phyloP scores from a whole-genome alignment of 495 filamentous ascomycete species.

The Penicillium fimorum region DNA sequence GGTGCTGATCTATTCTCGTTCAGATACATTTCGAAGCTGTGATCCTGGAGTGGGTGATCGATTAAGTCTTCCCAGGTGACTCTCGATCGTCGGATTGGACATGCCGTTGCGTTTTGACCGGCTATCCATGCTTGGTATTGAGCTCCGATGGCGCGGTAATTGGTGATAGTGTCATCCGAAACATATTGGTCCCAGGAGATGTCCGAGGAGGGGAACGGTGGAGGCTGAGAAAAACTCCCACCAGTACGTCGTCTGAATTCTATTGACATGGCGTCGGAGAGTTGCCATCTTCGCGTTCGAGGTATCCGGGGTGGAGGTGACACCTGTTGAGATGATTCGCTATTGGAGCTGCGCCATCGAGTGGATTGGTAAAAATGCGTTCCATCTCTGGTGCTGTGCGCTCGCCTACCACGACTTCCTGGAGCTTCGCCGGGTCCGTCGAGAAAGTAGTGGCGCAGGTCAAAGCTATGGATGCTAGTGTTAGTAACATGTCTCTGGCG shows the following conservation, averaged over 20 bases:
- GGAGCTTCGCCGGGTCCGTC: background rate
- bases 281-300: background rate
- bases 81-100: background rate
- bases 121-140: conserved; percentile 3
- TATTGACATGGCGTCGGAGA: background rate
- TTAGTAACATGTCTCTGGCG: too few relatives aligned
- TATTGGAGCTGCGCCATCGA: too few relatives aligned
- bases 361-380: background rate
- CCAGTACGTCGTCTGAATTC: background rate
- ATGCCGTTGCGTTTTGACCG: background rate
- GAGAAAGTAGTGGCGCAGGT: background rate
- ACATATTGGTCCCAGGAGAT: background rate
- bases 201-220: background rate
- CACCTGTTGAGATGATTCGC: background rate
- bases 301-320: background rate
- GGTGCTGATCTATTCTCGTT: background rate
- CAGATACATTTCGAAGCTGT: background rate
- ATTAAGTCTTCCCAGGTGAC: background rate
- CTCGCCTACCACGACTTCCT: background rate
- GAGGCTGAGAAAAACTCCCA: background rate
- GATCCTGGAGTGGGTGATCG: background rate
- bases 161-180: background rate
- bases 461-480: background rate
- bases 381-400: background rate
- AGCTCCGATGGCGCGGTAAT: background rate